Conservation (phyloP, 306 rosid species). For the Aeschynomene evenia region DNA sequence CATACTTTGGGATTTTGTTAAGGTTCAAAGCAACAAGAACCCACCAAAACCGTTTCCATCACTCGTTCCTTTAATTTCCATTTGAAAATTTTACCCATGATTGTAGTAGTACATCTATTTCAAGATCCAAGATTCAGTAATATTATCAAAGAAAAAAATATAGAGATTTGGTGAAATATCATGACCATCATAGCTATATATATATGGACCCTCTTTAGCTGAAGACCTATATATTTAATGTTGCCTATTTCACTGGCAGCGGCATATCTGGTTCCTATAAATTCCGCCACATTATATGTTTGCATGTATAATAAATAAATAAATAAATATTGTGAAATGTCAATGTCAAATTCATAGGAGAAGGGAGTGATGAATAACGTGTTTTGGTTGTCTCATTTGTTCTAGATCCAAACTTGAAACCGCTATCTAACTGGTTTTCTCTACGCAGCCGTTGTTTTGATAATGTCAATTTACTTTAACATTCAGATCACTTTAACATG, state of each 20-base stretch:
- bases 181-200: neutral
- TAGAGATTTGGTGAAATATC: neutral
- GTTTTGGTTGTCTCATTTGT: constrained; percentile 32
- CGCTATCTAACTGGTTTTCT: constrained; percentile 44
- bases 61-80: no score
- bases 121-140: neutral
- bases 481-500: no score
- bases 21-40: neutral
- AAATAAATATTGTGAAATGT: neutral
- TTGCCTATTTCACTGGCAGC: neutral
- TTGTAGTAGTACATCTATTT: neutral
- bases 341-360: constrained; percentile 22
- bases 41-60: neutral
- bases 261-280: neutral
- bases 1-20: neutral
- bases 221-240: neutral
- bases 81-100: neutral
- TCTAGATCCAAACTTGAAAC: constrained; percentile 29
- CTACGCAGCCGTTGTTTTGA: constrained; percentile 48
- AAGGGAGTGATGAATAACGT: neutral
- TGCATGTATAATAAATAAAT: neutral
- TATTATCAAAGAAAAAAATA: no score
- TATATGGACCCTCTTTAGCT: neutral
- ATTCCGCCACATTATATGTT: constrained; percentile 5
- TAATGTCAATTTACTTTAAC: no score